Evolutionary conservation across 305 asterid species (phyloP), one percentile per base, ranked within the genome.

Genomic region (Fraxinus floribunda): DNA sequence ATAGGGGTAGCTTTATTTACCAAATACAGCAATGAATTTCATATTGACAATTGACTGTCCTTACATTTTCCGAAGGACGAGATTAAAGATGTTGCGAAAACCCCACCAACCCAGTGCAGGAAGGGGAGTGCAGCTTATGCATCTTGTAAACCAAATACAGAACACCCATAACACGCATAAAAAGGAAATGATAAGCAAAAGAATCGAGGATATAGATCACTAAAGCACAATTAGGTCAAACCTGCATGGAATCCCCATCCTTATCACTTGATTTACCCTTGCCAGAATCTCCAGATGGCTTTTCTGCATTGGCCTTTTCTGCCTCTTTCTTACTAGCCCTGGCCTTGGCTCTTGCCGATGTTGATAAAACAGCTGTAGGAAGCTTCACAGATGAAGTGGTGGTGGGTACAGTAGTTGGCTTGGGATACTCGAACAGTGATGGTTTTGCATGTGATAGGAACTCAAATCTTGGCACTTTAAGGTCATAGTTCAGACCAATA

Each of bases 391-490:
- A 91, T 41, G 98, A 93, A 26, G 99, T 84, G 34, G 98, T 82
- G 10, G 98, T 88, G 80, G 98, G 86, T 44, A 92, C 95, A 20
- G 94, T 91, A 30, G 95, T 94, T 34, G 99, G 98, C 88, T 94
- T 92, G 6, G 99, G 99, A 86, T 97, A 97, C 79, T 93, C 98
- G 13, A 97, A 97, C 74, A 97, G 85, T 1, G 99, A 97, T 10
- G 98, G 99, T 78, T 93, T 97, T 7, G 99, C 99, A 49, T 95
- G 93, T 3, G 99, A 97, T 79, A 97, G 79, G 86, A 96, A 96
- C 88, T 96, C 97, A 35, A 96, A 96, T 89, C 85, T 94, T 0
- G 99, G 99, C 60, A 91, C 98, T 89, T 96, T 96, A 44, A 96
- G 90, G 90, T 93, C 97, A 78, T 88, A 86, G 89, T 96, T 96